Percentiles rank a stretch among this genome's conserved stretches.
Conservation (phyloP, 805 yeast species). For the Lachancea waltii region DNA sequence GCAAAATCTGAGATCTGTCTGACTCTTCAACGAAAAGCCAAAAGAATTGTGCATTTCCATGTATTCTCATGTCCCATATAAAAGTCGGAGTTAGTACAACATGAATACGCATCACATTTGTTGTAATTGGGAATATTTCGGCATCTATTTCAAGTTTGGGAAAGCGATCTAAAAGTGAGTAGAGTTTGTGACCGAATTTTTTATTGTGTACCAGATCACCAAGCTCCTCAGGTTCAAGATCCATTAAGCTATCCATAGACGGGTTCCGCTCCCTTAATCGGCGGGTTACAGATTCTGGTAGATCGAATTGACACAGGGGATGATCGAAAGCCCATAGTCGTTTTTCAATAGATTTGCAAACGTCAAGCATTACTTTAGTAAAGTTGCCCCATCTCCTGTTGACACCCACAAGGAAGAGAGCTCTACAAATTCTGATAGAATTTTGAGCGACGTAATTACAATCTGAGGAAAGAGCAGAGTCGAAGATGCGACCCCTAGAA, state of each 20-base stretch:
- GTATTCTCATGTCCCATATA: constrained; percentile 74
- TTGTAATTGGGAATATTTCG: constrained; percentile 83
- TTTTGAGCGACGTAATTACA: constrained; percentile 93
- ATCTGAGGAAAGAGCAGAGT: constrained; percentile 80
- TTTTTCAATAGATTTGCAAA: constrained; percentile 82
- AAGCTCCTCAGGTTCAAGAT: constrained; percentile 65
- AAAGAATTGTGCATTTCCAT: constrained; percentile 78
- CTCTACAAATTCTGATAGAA: constrained; percentile 87
- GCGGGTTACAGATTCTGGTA: constrained; percentile 59
- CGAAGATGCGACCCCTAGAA: constrained; percentile 64
- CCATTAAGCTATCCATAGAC: constrained; percentile 64
- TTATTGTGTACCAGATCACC: constrained; percentile 87
- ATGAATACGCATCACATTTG: constrained; percentile 77
- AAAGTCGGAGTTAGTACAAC: constrained; percentile 68
- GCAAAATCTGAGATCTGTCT: constrained; percentile 63
- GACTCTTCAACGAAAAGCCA: constrained; percentile 93
- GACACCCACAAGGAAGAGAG: constrained; percentile 78
- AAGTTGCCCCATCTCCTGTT: constrained; percentile 89
- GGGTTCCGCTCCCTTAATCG: constrained; percentile 59
- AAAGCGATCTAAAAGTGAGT: constrained; percentile 56
- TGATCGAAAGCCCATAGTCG: constrained; percentile 87
- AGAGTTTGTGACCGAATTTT: constrained; percentile 60
- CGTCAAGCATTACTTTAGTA: constrained; percentile 62
- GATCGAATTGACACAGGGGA: constrained; percentile 81
- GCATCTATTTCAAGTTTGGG: constrained; percentile 73